Evolutionary conservation across 306 rosid genomes (phyloP).

Genomic region (Hippophae rhamnoides): DNA sequence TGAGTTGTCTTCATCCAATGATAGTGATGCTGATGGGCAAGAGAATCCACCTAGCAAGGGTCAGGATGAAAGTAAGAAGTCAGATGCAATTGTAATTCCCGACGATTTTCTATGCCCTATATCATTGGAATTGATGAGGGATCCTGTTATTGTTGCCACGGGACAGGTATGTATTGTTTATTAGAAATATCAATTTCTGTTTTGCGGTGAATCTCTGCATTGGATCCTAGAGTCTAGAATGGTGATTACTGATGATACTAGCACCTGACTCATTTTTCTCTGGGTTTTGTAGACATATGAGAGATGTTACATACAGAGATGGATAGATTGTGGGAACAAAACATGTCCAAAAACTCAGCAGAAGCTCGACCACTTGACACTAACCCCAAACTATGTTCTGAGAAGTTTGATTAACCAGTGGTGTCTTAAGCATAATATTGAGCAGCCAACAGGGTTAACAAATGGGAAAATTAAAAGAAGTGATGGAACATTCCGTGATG

Average conservation of each 20-base stretch:
- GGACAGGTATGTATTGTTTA: slow-evolving; percentile 63
- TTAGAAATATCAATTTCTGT: not conserved
- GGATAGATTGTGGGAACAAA: slow-evolving; percentile 85
- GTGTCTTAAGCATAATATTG: slow-evolving; percentile 66
- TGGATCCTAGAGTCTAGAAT: slow-evolving; percentile 1
- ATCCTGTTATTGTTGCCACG: slow-evolving; percentile 95
- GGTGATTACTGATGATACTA: not conserved
- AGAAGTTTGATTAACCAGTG: slow-evolving; percentile 86
- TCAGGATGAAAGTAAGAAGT: slow-evolving; percentile 43
- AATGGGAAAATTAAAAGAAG: slow-evolving; percentile 80
- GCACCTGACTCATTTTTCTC: slow-evolving; percentile 3
- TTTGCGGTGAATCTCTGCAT: not conserved
- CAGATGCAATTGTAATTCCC: slow-evolving; percentile 54
- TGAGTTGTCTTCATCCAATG: slow-evolving; percentile 22
- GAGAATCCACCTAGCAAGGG: slow-evolving; percentile 29
- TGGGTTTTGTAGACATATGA: slow-evolving; percentile 66
- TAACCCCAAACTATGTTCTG: slow-evolving; percentile 84
- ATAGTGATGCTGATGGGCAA: slow-evolving; percentile 28
- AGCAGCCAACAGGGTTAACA: slow-evolving; percentile 74
- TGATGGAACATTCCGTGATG: slow-evolving; percentile 82
- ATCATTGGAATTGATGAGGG: slow-evolving; percentile 92
- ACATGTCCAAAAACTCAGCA: slow-evolving; percentile 97
- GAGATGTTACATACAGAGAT: slow-evolving; percentile 89
- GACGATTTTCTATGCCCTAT: slow-evolving; percentile 94
- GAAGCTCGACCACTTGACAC: slow-evolving; percentile 73